Percentiles rank a stretch among this genome's conserved stretches.
Conservation (phyloP, 1,284 basidiomycete genomes). For the Psilocybe mexicana region DNA sequence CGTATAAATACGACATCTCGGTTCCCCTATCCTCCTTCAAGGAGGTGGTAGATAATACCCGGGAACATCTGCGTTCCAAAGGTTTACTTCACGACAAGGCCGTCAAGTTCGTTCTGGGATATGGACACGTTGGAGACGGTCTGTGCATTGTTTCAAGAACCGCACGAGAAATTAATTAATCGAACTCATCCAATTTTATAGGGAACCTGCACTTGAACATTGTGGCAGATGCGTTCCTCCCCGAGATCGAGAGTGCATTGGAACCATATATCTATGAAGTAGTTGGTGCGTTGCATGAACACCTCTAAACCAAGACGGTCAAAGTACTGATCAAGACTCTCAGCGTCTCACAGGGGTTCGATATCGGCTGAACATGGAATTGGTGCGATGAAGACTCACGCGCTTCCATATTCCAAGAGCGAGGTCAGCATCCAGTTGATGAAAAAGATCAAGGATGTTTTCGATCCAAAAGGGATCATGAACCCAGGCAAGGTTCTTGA, state of each 20-base stretch:
- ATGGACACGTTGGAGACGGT: constrained; percentile 97
- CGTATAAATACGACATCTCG: constrained; percentile 98
- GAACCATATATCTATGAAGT: constrained; percentile 98
- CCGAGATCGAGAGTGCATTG: constrained; percentile 83
- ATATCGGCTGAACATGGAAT: constrained; percentile 98
- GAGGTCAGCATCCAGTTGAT: constrained; percentile 83
- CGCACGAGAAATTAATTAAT: constrained; percentile 15
- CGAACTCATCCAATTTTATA: constrained; percentile 30
- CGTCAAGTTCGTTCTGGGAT: constrained; percentile 86
- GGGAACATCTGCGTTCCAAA: constrained; percentile 71
- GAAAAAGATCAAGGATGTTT: constrained; percentile 88
- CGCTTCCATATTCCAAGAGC: constrained; percentile 88
- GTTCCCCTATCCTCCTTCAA: constrained; percentile 91
- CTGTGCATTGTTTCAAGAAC: constrained; percentile 28
- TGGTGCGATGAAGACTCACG: constrained; percentile 92
- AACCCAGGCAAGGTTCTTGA: constrained; percentile 84
- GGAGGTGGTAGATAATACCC: constrained; percentile 81
- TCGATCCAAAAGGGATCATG: constrained; percentile 91
- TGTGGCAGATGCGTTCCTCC: constrained; percentile 81
- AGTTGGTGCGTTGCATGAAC: constrained; percentile 55
- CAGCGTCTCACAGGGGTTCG: constrained; percentile 79
- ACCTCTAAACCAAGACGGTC: constrained; percentile 1
- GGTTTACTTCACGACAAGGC: constrained; percentile 74
- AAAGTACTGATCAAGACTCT: background rate
- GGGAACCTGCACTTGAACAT: constrained; percentile 96